Conservation (phyloP, 1,284 basidiomycete genomes). For the Irpex sp. region DNA sequence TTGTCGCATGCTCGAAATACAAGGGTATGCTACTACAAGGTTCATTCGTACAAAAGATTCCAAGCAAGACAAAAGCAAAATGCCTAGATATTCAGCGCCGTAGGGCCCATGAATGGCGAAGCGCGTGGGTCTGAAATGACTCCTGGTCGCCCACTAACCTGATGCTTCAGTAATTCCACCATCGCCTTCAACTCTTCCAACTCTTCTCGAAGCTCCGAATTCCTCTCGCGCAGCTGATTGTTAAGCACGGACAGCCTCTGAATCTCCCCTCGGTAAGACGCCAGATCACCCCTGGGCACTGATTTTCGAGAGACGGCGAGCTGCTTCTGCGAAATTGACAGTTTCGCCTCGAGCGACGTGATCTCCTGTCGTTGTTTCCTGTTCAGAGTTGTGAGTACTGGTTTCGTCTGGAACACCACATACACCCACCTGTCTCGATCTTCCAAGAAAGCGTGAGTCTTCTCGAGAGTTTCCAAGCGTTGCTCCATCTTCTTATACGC, state of each 20-base stretch:
- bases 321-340: constrained; percentile 35
- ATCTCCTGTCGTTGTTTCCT: constrained; percentile 56
- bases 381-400: not conserved
- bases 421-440: constrained; percentile 48
- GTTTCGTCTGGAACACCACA: not conserved
- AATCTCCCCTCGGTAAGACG: constrained; percentile 42
- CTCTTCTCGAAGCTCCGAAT: constrained; percentile 55
- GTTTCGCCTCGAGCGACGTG: constrained; percentile 52
- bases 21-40: not conserved
- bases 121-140: constrained; percentile 32
- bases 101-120: constrained; percentile 19
- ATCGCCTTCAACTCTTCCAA: constrained; percentile 70
- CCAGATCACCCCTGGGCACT: constrained; percentile 36
- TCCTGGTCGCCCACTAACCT: constrained; percentile 44
- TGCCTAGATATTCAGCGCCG: constrained; percentile 4
- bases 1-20: not conserved
- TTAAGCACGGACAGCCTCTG: constrained; percentile 42
- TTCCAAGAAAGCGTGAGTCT: constrained; percentile 47
- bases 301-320: constrained; percentile 32
- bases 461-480: constrained; percentile 52
- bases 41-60: not conserved
- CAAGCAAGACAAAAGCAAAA: not conserved
- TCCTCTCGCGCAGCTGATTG: constrained; percentile 51
- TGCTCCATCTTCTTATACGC: constrained; percentile 63
- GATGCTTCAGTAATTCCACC: constrained; percentile 61